Evolutionary conservation across 1,284 basidiomycete species (phyloP), one percentile per base, ranked within the genome.

Genomic region (Xerocomus amazonicus): DNA sequence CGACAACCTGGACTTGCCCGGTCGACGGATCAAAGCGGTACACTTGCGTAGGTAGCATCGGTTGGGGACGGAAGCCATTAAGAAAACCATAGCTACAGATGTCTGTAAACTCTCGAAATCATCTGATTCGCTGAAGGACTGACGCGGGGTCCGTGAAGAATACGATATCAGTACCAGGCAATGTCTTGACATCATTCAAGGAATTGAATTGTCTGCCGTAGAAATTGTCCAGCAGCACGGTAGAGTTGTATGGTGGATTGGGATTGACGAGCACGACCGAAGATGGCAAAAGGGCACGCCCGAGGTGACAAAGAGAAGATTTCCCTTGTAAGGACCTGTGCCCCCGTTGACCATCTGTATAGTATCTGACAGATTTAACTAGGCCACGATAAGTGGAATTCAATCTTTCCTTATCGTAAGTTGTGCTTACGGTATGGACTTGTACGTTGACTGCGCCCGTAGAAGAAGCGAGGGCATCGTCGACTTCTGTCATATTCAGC

Each of bases 191-290:
- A 61, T 92, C 90, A 63, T 92, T 90, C 46, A 90, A 68, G 1
- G 87, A 87, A 68, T 87, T 90, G 71, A 91, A 92, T 59, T 90
- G 87, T 9, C 86, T 73, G 3, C 89, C 89, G 58, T 78, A 85
- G 61, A 74, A 84, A 67, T 85, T 89, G 70, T 88, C 81, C 48
- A 87, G 61, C 14, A 87, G 59, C 37, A 85, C 77, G 17, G 82
- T 84, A 7, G 75, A 67, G 48, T 85, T 83, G 65, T 79, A 74
- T 0, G 88, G 88, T 12, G 78, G 59, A 0, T 57, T 55, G 0
- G 87, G 85, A 61, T 90, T 79, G 45, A 90, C 80, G 33, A 84
- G 73, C 0, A 77, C 81, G 23, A 91, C 63, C 3, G 79, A 80
- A 8, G 85, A 78, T 3, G 88, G 82, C 10, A 78, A 66, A 23